A percentile compares a stretch with the other conserved stretches of the same genome.
phyloP scores from a whole-genome alignment of 495 filamentous ascomycete species.

The Hypoxylon trugodes region DNA sequence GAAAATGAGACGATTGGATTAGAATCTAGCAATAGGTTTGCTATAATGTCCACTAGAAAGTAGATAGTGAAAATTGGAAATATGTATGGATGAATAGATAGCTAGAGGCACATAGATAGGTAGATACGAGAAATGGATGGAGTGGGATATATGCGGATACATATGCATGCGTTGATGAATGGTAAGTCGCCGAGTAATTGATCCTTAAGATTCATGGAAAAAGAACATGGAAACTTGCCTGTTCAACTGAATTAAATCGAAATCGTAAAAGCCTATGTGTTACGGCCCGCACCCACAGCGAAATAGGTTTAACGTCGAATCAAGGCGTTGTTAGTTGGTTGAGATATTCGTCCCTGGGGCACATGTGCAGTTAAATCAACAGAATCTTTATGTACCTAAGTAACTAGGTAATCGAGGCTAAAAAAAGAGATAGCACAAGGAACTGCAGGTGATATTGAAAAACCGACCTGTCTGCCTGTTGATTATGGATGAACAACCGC shows the following conservation, averaged over 20 bases:
- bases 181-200: no score
- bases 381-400: conserved; percentile 12
- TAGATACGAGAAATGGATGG: no score
- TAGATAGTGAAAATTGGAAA: no score
- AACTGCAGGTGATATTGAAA: conserved; percentile 33
- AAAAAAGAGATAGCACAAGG: conserved; percentile 3
- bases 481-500: neutral
- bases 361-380: conserved; percentile 18
- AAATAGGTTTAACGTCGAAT: conserved; percentile 11
- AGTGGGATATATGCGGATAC: no score
- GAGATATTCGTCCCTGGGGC: neutral
- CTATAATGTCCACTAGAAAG: no score
- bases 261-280: conserved; percentile 5
- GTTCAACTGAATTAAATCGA: neutral
- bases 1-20: neutral
- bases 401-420: conserved; percentile 12
- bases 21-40: no score
- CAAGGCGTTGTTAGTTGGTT: conserved; percentile 13
- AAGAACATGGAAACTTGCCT: no score
- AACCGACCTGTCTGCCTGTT: neutral
- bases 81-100: no score
- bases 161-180: no score
- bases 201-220: no score
- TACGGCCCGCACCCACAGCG: neutral
- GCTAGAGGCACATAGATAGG: no score